Percentiles rank a stretch among this genome's conserved stretches.
Conservation (phyloP, 2,329 filamentous ascomycete genomes). For the Fusarium continuum region DNA sequence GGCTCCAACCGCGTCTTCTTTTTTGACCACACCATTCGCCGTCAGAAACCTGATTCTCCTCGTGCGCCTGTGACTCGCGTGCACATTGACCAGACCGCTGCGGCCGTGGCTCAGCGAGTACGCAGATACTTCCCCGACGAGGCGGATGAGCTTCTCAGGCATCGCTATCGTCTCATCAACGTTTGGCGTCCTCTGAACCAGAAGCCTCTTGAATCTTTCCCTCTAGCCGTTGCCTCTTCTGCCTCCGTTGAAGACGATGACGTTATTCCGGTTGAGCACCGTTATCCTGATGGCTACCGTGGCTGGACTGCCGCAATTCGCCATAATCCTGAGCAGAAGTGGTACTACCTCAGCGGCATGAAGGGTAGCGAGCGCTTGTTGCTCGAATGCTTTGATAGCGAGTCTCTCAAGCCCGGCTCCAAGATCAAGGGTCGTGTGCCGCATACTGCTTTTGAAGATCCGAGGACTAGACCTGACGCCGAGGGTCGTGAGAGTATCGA, state of each 20-base stretch:
- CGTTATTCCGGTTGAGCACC: conserved; percentile 76
- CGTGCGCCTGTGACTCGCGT: conserved; percentile 76
- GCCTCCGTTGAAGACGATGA: conserved; percentile 68
- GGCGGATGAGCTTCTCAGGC: conserved; percentile 70
- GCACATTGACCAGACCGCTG: conserved; percentile 84
- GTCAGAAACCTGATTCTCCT: conserved; percentile 64
- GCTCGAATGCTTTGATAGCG: conserved; percentile 81
- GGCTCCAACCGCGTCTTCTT: conserved; percentile 73
- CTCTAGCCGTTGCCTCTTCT: conserved; percentile 75
- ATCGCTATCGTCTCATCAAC: conserved; percentile 84
- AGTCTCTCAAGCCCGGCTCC: conserved; percentile 59
- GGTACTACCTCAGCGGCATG: conserved; percentile 86
- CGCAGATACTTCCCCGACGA: conserved; percentile 72
- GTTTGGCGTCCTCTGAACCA: conserved; percentile 77
- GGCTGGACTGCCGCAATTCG: conserved; percentile 79
- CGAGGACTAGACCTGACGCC: conserved; percentile 73
- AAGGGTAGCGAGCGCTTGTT: conserved; percentile 75
- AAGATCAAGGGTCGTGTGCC: conserved; percentile 67
- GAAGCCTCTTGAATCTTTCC: conserved; percentile 70
- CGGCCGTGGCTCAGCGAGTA: conserved; percentile 73
- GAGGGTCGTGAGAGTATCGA: conserved; percentile 87
- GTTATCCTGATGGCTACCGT: conserved; percentile 70
- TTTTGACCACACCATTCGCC: conserved; percentile 91
- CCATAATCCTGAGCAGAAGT: conserved; percentile 70
- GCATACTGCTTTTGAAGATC: conserved; percentile 83